A percentile compares a stretch with the other conserved stretches of the same genome.
Conservation (phyloP, 164 flowering plant genomes). For the Macadamia integrifolia region DNA sequence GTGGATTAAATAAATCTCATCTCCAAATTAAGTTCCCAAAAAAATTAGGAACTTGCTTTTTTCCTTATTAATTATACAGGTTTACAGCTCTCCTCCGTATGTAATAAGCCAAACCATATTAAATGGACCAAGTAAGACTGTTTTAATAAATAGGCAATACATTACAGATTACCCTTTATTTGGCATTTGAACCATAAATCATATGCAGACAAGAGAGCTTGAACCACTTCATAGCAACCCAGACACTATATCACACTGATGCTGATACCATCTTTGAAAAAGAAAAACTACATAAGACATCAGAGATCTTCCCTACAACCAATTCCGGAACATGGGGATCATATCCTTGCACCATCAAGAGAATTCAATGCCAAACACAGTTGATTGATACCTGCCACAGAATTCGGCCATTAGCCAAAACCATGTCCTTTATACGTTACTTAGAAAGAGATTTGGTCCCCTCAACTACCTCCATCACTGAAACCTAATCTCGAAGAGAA, state of each 20-base stretch:
- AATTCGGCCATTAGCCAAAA: not conserved
- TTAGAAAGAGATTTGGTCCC: not conserved
- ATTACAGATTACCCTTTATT: no score
- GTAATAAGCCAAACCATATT: no score
- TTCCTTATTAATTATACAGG: no score
- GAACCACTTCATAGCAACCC: not conserved
- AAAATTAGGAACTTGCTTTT: no score
- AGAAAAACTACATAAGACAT: not conserved
- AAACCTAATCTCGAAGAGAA: not conserved
- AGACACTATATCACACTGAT: no score
- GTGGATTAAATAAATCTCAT: no score
- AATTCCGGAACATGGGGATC: not conserved
- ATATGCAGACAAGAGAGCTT: not conserved
- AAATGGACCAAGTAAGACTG: no score
- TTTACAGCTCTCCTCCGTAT: no score
- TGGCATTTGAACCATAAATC: not conserved
- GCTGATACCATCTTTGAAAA: no score
- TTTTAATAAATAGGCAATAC: no score
- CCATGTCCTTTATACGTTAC: not conserved
- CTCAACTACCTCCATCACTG: not conserved
- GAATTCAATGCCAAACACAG: not conserved
- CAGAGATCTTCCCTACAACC: not conserved
- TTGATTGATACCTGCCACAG: not conserved
- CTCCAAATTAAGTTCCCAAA: no score
- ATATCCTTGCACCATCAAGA: not conserved